Base-by-base conservation (phyloP, 306 rosid species). In the Inga laurina region DNA sequence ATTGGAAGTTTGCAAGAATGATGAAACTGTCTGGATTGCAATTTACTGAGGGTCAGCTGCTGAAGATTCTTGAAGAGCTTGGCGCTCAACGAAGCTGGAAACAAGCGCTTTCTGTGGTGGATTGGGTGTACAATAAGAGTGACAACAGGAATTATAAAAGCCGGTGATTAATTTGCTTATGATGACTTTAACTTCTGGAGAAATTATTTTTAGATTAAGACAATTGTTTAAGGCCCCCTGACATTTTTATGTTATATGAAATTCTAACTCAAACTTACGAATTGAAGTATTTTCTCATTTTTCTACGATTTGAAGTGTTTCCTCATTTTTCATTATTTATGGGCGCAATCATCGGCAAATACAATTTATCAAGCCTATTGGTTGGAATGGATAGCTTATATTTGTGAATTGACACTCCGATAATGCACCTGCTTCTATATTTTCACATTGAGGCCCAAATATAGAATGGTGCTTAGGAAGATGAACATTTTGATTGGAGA, bases 21-120 rank as follows among this genome's bases (percentile, higher is more conserved):
- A 95, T 95, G 98, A 95, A 93, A 81, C 88, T 84, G 77, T 95
- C 98, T 1, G 97, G 92, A 27, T 90, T 95, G 91, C 90, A 89
- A 81, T 95, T 91, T 83, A 92, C 90, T 0, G 98, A 93, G 86
- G 84, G 80, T 24, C 98, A 95, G 86, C 85, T 93, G 82, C 89
- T 95, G 82, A 90, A 76, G 87, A 87, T 95, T 85, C 65, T 93
- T 69, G 92, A 85, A 59, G 81, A 74, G 78, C 98, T 95, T 67
- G 93, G 93, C 56, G 83, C 76, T 79, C 91, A 70, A 75, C 84
- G 86, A 77, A 85, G 94, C 84, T 95, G 98, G 98, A 90, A 87
- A 86, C 98, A 92, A 82, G 91, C 98, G n/a, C 24, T 92, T 74
- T 85, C 97, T 76, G 98, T 90, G 56, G 91, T 92, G 51, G 94